Conservation (phyloP, 2,329 filamentous ascomycete genomes). For the Colletotrichum eleusines region DNA sequence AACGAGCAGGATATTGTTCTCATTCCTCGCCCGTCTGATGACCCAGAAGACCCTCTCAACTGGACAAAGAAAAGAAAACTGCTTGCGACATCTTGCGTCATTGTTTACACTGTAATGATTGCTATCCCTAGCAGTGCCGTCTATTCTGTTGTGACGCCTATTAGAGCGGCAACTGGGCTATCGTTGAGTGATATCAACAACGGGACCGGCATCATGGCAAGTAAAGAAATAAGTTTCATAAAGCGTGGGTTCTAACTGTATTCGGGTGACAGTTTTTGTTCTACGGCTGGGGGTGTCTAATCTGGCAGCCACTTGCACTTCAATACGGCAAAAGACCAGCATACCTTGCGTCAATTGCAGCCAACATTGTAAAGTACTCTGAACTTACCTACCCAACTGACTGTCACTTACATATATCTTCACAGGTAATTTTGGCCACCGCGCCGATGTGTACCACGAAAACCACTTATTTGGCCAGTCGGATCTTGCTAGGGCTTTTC, state of each 20-base stretch:
- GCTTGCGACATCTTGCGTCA: constrained; percentile 42
- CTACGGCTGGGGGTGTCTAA: constrained; percentile 58
- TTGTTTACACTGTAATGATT: constrained; percentile 44
- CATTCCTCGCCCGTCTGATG: constrained; percentile 44
- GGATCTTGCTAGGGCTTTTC: constrained; percentile 59
- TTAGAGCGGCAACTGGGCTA: constrained; percentile 50
- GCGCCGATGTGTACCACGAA: constrained; percentile 46
- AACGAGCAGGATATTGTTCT: constrained; percentile 44
- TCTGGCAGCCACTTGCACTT: constrained; percentile 62
- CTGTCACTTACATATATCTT: neutral
- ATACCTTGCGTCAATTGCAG: constrained; percentile 54
- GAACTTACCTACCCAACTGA: accelerated
- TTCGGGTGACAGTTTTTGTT: constrained; percentile 51
- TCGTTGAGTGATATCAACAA: constrained; percentile 53
- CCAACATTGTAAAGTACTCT: constrained; percentile 46
- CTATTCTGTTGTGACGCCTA: constrained; percentile 54
- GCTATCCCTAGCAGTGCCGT: constrained; percentile 56
- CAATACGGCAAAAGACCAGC: constrained; percentile 58
- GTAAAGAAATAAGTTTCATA: neutral
- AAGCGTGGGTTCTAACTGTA: neutral
- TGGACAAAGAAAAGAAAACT: constrained; percentile 45
- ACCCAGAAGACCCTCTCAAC: constrained; percentile 47
- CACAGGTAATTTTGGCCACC: constrained; percentile 45
- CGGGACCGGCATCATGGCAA: constrained; percentile 54
- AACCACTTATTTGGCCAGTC: constrained; percentile 54